Percentiles rank a stretch among this genome's conserved stretches.
These are phyloP conservation scores for Fusarium algeriense DNA, from an alignment of 2,329 filamentous ascomycete genomes.

Conservation along the genomic window DNA sequence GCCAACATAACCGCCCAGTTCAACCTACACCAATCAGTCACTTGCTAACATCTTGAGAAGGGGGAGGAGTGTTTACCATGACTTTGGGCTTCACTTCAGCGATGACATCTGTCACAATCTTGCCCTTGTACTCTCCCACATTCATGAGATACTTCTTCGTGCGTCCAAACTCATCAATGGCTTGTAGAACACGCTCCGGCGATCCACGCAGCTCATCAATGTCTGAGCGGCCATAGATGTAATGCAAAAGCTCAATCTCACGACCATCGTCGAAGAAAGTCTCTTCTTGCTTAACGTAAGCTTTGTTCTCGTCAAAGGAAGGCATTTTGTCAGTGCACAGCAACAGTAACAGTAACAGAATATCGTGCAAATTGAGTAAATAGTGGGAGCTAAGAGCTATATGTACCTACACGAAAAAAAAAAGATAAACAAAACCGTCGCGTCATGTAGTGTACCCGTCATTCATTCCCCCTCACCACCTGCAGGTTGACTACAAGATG, in stretches of 20 bases:
- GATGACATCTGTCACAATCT: constrained; percentile 77
- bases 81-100: constrained; percentile 71
- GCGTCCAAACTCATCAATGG: constrained; percentile 74
- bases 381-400: background rate
- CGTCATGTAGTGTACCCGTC: constrained; percentile 41
- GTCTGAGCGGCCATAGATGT: constrained; percentile 71
- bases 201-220: constrained; percentile 73
- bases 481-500: constrained; percentile 18
- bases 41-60: too few species aligned
- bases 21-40: constrained; percentile 59
- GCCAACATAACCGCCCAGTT: constrained; percentile 84
- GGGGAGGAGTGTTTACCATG: too few species aligned
- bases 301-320: constrained; percentile 54
- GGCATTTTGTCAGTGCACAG: constrained; percentile 28
- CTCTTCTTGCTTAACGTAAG: constrained; percentile 58
- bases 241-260: constrained; percentile 79
- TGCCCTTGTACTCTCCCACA: constrained; percentile 80
- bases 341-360: background rate
- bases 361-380: background rate
- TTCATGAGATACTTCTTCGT: constrained; percentile 83
- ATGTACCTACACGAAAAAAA: background rate
- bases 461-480: constrained; percentile 33
- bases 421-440: constrained; percentile 22
- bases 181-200: constrained; percentile 72
- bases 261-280: constrained; percentile 75